Conservation (phyloP, 169 alveolate genomes). For the Eimeria maxima region DNA sequence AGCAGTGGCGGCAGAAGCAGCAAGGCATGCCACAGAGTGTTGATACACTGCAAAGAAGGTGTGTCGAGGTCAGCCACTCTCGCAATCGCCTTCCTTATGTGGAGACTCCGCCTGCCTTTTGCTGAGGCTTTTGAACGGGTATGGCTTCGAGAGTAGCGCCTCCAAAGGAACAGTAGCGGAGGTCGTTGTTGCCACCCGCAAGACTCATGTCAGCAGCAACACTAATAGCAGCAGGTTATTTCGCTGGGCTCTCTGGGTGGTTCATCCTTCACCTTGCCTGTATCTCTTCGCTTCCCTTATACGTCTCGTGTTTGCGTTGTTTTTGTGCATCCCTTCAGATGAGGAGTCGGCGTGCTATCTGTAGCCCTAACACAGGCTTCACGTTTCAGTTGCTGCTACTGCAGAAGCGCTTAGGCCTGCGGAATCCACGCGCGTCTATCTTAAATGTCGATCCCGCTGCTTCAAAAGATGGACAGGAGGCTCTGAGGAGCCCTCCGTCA, state of each 20-base stretch:
- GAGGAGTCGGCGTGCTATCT: conserved; percentile 63
- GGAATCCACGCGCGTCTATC: conserved; percentile 3
- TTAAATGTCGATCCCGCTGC: background rate
- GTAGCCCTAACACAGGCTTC: conserved; percentile 82
- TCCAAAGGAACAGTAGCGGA: background rate
- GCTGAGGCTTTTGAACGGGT: conserved; percentile 74
- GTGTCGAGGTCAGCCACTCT: conserved; percentile 79
- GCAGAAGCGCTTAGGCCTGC: conserved; percentile 65
- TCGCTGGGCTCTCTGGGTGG: background rate
- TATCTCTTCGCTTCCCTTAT: background rate
- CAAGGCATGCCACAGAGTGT: conserved; percentile 16
- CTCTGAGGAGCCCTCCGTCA: background rate
- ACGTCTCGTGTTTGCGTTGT: background rate
- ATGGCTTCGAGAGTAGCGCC: conserved; percentile 17
- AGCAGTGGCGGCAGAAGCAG: conserved; percentile 10
- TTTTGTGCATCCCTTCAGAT: conserved; percentile 50
- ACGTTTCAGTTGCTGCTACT: conserved; percentile 74
- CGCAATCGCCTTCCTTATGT: conserved; percentile 80
- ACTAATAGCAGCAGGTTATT: background rate
- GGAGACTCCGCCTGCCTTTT: conserved; percentile 66
- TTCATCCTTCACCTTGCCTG: background rate
- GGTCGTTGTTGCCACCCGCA: background rate
- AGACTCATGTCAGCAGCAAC: background rate
- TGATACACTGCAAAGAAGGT: conserved; percentile 81
- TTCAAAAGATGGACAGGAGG: conserved; percentile 4